These are phyloP conservation scores for Botrytis pseudocinerea DNA, from an alignment of 2,329 filamentous ascomycete genomes.

Conservation along the genomic window DNA sequence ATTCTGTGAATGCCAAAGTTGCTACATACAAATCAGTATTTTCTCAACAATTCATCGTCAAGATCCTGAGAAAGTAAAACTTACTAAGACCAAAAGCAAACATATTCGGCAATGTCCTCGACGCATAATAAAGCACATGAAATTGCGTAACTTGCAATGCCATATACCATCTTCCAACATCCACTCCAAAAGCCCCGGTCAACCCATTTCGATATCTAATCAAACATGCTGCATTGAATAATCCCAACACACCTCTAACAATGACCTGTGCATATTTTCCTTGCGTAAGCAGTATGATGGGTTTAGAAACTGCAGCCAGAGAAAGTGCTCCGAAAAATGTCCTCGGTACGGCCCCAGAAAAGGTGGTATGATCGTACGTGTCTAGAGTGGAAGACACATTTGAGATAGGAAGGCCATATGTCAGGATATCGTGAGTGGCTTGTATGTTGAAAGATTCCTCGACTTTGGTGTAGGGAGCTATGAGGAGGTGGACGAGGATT, in stretches of 20 bases:
- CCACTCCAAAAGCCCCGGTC: conserved; percentile 64
- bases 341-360: conserved; percentile 87
- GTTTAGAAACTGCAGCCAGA: conserved; percentile 71
- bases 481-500: conserved; percentile 67
- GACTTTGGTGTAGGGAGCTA: conserved; percentile 91
- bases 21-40: conserved; percentile 47
- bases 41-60: too few relatives aligned
- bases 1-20: conserved; percentile 57
- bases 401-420: conserved; percentile 70
- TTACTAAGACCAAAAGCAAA: conserved; percentile 86
- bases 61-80: conserved; percentile 40
- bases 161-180: conserved; percentile 75
- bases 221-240: conserved; percentile 71
- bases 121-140: conserved; percentile 90
- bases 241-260: conserved; percentile 74
- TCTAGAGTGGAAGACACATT: conserved; percentile 55
- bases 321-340: conserved; percentile 83
- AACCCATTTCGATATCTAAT: conserved; percentile 65
- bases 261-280: conserved; percentile 59
- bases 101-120: conserved; percentile 91
- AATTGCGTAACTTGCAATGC: conserved; percentile 82
- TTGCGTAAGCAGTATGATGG: conserved; percentile 58
- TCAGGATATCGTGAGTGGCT: conserved; percentile 84
- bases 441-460: conserved; percentile 99
- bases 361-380: conserved; percentile 86